Evolutionary conservation across 1,284 basidiomycete species (phyloP), one percentile per base, ranked within the genome.

Genomic region (Inonotus obliquus): DNA sequence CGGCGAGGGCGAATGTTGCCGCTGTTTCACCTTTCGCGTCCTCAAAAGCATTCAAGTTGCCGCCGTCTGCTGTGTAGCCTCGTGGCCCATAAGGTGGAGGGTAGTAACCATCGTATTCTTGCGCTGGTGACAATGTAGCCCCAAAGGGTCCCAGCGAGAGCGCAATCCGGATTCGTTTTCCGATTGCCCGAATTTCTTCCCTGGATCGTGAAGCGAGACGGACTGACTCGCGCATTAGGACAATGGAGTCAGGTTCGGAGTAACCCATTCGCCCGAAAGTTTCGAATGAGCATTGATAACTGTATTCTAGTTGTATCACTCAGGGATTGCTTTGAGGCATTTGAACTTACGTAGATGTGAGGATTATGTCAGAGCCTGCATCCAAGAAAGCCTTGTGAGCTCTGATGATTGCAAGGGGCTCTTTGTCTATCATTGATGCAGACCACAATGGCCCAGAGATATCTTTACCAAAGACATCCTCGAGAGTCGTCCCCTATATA

Each of bases 141-240:
- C 91, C 91, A 67, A 82, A 92, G 0, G 89, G 85, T 7, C 91
- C 91, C 19, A 93, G 74, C 3, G 89, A 89, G 2, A 94, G 77
- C 0, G 82, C 86, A 51, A 92, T 79, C 49, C 74, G 75, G 53
- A 79, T 70, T 27, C 17, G 39, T 70, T 69, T 25, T 19, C 45
- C 23, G 29, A 52, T 35, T 64, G 53, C 53, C 38, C 21, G 67
- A 67, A 78, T 79, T 39, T 70, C 65, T 11, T 66, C 65, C 54
- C 76, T 74, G 0, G 85, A 83, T 61, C 79, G 71, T 4, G 69
- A 69, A 0, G 87, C 86, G 25, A 87, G 74, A 1, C 69, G 66
- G 7, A 91, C 79, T 2, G 84, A 77, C 53, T 77, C 75, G n/a
- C 73, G 75, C 84, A 89, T 87, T 47, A 82, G 70, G 4, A 66